Evolutionary conservation across 1,139 yeast species (phyloP).

Genomic region (Geotrichum bryndzae): DNA sequence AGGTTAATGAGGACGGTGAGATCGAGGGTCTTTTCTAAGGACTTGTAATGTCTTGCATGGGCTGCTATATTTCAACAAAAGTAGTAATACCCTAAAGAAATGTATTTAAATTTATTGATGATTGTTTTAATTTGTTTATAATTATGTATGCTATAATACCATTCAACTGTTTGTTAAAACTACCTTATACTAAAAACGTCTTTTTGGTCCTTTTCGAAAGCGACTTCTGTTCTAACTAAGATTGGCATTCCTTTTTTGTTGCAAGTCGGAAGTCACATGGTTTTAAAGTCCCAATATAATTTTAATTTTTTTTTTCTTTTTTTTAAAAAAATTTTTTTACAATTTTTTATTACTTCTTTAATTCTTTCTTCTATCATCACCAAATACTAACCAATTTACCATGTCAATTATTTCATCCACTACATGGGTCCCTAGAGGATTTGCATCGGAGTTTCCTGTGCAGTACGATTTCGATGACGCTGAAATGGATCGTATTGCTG

Average conservation of each 20-base stretch:
- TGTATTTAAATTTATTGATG: neutral
- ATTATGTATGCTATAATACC: neutral
- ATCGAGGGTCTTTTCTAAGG: conserved; percentile 83
- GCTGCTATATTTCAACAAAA: conserved; percentile 13
- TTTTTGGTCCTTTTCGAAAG: neutral
- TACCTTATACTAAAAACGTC: neutral
- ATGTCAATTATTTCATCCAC: conserved; percentile 77
- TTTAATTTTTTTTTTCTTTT: neutral
- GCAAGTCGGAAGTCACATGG: neutral
- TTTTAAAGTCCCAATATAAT: neutral
- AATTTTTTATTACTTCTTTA: neutral
- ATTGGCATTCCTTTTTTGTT: neutral
- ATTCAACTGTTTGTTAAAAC: conserved; percentile 12
- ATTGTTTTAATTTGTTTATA: conserved; percentile 3
- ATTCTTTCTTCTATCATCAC: neutral
- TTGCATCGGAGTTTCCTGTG: conserved; percentile 87
- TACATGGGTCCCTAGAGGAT: conserved; percentile 95
- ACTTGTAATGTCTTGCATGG: neutral
- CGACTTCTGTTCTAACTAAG: neutral
- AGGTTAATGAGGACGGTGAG: conserved; percentile 87
- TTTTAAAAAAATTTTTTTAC: neutral
- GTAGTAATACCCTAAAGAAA: neutral
- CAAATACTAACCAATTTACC: neutral
- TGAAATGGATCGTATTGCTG: conserved; percentile 85
- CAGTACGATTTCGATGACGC: conserved; percentile 83